phyloP scores from a whole-genome alignment of 2,329 filamentous ascomycete species.

The Thielaviopsis ethacetica region DNA sequence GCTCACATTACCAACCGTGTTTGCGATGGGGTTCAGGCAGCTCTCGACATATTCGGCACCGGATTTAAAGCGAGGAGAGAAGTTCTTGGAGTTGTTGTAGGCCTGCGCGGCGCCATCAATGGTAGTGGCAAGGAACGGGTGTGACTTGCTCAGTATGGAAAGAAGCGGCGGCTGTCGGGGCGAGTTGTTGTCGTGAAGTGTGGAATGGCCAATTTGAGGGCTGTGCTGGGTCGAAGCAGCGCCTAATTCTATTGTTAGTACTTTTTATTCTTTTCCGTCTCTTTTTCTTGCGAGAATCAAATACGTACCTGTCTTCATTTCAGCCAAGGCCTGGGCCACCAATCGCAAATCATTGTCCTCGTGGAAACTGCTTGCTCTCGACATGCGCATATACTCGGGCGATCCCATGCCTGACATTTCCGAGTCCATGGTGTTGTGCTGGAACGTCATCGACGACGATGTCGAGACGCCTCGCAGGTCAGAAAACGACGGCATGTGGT shows the following conservation, averaged over 20 bases:
- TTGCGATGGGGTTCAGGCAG: conserved; percentile 71
- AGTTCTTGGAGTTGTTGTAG: conserved; percentile 78
- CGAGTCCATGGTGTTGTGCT: conserved; percentile 10
- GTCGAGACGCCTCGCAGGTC: conserved; percentile 7
- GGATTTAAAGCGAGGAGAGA: conserved; percentile 76
- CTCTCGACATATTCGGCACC: conserved; percentile 82
- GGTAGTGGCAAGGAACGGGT: conserved; percentile 70
- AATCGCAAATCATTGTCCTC: conserved; percentile 11
- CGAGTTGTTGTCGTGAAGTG: background rate
- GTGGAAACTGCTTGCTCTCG: conserved; percentile 9
- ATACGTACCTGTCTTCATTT: conserved; percentile 11
- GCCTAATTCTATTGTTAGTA: conserved; percentile 7
- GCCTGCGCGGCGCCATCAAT: conserved; percentile 73
- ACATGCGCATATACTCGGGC: conserved; percentile 7
- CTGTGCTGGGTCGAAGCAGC: conserved; percentile 7
- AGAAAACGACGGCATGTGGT: conserved; percentile 6
- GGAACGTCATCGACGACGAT: conserved; percentile 7
- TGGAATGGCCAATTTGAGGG: conserved; percentile 6
- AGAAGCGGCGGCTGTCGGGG: conserved; percentile 66
- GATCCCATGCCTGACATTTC: conserved; percentile 10
- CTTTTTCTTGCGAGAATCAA: background rate
- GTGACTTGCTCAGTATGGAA: conserved; percentile 71
- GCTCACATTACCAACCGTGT: conserved; percentile 70
- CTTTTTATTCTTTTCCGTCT: too few relatives aligned
- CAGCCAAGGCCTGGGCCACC: conserved; percentile 11